These are phyloP conservation scores for Dendrobium huoshanense DNA, from an alignment of 106 monocot genomes.

Conservation along the genomic window DNA sequence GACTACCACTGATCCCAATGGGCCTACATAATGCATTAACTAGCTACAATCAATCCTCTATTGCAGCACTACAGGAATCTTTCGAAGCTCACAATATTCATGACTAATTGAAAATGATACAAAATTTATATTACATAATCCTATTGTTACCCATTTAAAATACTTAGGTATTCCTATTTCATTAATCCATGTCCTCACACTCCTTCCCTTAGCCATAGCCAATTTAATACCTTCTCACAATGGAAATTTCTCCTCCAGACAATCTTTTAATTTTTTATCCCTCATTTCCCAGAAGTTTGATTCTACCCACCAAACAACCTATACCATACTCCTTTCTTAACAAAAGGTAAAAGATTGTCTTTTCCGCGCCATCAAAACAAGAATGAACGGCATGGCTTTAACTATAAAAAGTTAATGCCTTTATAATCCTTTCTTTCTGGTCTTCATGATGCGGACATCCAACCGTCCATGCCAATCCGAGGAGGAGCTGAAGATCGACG, in stretches of 20 bases:
- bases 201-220: neutral
- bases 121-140: no score
- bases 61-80: no score
- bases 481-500: no score
- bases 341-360: neutral
- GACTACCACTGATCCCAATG: no score
- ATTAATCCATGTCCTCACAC: neutral
- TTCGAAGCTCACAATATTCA: no score
- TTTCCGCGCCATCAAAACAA: neutral
- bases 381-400: neutral
- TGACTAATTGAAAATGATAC: no score
- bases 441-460: no score
- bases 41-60: no score
- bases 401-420: neutral
- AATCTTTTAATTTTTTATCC: neutral
- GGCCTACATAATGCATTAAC: no score
- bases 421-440: neutral
- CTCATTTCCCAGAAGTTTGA: neutral
- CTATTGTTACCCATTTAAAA: no score
- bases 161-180: neutral
- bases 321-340: neutral
- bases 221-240: neutral
- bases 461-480: no score
- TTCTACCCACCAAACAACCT: no score
- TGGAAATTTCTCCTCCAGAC: neutral